These are phyloP conservation scores for Cymbopogon citratus DNA, from an alignment of 176 grass and related monocot species.

Conservation along the genomic window DNA sequence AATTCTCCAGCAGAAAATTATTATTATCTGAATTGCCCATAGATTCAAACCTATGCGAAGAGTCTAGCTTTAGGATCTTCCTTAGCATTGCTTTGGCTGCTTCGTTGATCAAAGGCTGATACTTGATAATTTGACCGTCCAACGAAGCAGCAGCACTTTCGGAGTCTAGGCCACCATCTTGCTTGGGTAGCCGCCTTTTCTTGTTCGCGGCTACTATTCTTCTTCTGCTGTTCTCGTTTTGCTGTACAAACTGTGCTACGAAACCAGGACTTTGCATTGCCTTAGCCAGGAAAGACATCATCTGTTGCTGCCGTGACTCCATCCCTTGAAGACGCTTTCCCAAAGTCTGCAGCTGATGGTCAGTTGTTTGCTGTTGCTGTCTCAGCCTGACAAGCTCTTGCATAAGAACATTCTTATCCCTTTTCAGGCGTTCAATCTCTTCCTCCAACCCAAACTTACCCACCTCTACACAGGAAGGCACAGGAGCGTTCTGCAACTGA, in stretches of 20 bases:
- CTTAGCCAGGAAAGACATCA: constrained; percentile 96
- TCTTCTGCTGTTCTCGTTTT: constrained; percentile 75
- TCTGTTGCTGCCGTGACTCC: constrained; percentile 85
- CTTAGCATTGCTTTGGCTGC: constrained; percentile 89
- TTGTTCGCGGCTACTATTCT: constrained; percentile 60
- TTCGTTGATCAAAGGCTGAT: constrained; percentile 88
- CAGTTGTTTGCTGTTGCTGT: constrained; percentile 83
- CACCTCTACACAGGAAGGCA: constrained; percentile 85
- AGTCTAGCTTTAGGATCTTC: constrained; percentile 75
- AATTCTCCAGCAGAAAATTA: constrained; percentile 53
- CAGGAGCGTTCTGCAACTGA: constrained; percentile 54
- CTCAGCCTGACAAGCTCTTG: constrained; percentile 86
- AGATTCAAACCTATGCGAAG: constrained; percentile 48
- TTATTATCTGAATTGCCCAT: constrained; percentile 38
- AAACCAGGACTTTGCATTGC: constrained; percentile 89
- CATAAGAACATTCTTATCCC: constrained; percentile 97
- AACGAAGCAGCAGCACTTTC: constrained; percentile 30
- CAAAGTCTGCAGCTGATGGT: constrained; percentile 82
- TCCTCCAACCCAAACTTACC: constrained; percentile 95
- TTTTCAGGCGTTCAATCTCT: constrained; percentile 84
- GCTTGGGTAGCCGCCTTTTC: constrained; percentile 81
- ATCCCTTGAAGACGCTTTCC: constrained; percentile 83
- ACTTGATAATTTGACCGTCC: constrained; percentile 94
- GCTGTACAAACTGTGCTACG: constrained; percentile 76
- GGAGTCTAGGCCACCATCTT: constrained; percentile 41